Evolutionary conservation across 345 rosid species (phyloP).

Genomic region (Moricandia arvensis): DNA sequence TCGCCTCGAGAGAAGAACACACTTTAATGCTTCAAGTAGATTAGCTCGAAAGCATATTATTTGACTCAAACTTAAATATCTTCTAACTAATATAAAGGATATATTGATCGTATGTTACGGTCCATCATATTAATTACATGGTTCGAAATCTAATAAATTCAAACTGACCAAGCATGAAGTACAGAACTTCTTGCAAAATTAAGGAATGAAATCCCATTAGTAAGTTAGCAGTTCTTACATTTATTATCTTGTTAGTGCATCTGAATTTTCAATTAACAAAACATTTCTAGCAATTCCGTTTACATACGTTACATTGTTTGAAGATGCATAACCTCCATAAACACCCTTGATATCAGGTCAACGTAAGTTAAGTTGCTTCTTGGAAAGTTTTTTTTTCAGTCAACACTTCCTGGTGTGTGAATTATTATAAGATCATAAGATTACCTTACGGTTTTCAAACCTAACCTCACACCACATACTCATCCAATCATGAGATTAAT

Average conservation of each 20-base stretch:
- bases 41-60: too few species aligned
- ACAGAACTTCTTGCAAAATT: too few species aligned
- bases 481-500: background rate
- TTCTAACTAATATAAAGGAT: too few species aligned
- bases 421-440: background rate
- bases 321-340: background rate
- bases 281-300: background rate
- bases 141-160: too few species aligned
- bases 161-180: too few species aligned
- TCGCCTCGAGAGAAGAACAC: too few species aligned
- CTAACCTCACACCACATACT: background rate
- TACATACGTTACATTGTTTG: background rate
- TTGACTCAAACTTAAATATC: too few species aligned
- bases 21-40: too few species aligned
- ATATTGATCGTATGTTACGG: too few species aligned
- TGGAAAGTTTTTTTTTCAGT: background rate
- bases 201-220: conserved; percentile 69
- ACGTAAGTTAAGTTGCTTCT: background rate
- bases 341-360: background rate
- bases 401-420: background rate
- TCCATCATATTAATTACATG: too few species aligned
- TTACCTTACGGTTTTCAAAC: conserved; percentile 11
- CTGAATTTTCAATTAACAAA: background rate
- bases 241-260: background rate
- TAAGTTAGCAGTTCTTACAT: conserved; percentile 26